Evolutionary conservation across 2,329 filamentous ascomycete genomes (phyloP).

Genomic region (Ophiostoma fasciatum): DNA sequence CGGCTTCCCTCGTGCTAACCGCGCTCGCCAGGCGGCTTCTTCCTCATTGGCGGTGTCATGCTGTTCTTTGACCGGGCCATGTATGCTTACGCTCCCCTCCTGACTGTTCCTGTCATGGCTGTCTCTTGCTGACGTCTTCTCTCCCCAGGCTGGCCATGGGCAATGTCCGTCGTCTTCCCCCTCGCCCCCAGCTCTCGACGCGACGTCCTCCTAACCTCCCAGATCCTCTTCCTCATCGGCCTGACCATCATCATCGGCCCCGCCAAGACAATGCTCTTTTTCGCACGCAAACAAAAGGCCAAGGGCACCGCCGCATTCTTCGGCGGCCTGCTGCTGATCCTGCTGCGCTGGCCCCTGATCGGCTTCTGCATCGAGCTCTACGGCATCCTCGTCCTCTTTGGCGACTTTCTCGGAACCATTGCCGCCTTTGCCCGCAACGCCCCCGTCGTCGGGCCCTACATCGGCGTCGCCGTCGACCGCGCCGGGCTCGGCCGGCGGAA

Average conservation of each 20-base stretch:
- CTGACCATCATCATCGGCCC: slow-evolving; percentile 91
- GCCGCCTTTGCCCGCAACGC: slow-evolving; percentile 73
- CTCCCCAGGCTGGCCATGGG: slow-evolving; percentile 77
- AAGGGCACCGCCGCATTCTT: slow-evolving; percentile 85
- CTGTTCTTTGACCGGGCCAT: slow-evolving; percentile 97
- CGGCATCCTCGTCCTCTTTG: slow-evolving; percentile 85
- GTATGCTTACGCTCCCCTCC: slow-evolving; percentile 32
- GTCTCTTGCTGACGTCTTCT: slow-evolving; percentile 1
- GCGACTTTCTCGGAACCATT: slow-evolving; percentile 90
- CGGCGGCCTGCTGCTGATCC: slow-evolving; percentile 66
- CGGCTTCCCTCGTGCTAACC: neutral
- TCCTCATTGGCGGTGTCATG: slow-evolving; percentile 84
- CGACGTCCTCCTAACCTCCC: slow-evolving; percentile 6
- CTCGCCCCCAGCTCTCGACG: slow-evolving; percentile 5
- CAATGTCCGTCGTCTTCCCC: too few relatives aligned
- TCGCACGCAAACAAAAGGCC: slow-evolving; percentile 82
- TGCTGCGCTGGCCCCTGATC: slow-evolving; percentile 79
- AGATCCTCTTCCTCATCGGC: slow-evolving; percentile 97
- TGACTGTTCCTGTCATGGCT: neutral
- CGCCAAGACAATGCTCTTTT: slow-evolving; percentile 84
- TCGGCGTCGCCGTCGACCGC: slow-evolving; percentile 59
- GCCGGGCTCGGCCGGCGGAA: slow-evolving; percentile 54
- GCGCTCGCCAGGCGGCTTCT: slow-evolving; percentile 59
- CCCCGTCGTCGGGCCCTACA: slow-evolving; percentile 75
- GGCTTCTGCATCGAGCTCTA: slow-evolving; percentile 87